Conservation (phyloP, 2,329 filamentous ascomycete genomes). For the Pezizomycotina sp. region DNA sequence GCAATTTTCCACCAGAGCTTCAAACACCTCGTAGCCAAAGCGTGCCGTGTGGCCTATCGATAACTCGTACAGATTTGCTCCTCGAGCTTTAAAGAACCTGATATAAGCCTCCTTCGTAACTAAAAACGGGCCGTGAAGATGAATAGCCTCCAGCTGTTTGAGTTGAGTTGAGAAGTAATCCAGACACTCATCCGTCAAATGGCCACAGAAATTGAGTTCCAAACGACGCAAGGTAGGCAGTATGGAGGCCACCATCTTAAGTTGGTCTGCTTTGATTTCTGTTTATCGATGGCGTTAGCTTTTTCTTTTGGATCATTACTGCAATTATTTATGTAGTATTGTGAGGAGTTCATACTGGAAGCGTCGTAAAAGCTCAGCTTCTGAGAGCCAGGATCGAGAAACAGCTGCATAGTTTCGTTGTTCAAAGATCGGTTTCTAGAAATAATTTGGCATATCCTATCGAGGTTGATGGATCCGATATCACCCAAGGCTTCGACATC, state of each 20-base stretch:
- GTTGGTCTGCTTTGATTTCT: slow-evolving; percentile 21
- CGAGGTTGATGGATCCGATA: slow-evolving; percentile 22
- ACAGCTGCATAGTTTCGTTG: slow-evolving; percentile 23
- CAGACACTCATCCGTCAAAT: slow-evolving; percentile 22
- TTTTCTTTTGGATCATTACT: slow-evolving; percentile 6
- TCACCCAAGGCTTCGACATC: slow-evolving; percentile 23
- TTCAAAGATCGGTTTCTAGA: slow-evolving; percentile 23
- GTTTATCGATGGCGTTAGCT: too few relatives aligned
- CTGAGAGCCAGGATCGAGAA: slow-evolving; percentile 21
- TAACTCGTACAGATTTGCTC: slow-evolving; percentile 19
- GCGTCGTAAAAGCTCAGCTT: slow-evolving; percentile 23
- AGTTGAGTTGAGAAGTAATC: slow-evolving; percentile 22
- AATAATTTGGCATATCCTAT: slow-evolving; percentile 24
- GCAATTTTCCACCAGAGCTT: slow-evolving; percentile 23
- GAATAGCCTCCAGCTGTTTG: slow-evolving; percentile 19
- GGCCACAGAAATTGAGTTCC: slow-evolving; percentile 21
- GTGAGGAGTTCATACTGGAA: slow-evolving; percentile 19
- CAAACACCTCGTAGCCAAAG: slow-evolving; percentile 18
- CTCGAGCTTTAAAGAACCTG: slow-evolving; percentile 21
- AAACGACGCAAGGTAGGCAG: slow-evolving; percentile 22
- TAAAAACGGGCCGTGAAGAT: slow-evolving; percentile 24
- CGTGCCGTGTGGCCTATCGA: slow-evolving; percentile 22
- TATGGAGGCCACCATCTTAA: slow-evolving; percentile 21
- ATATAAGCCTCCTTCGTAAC: slow-evolving; percentile 21
- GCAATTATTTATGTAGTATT: not conserved